Conservation (phyloP, 2,329 filamentous ascomycete species). For the Fusarium burgessii region DNA sequence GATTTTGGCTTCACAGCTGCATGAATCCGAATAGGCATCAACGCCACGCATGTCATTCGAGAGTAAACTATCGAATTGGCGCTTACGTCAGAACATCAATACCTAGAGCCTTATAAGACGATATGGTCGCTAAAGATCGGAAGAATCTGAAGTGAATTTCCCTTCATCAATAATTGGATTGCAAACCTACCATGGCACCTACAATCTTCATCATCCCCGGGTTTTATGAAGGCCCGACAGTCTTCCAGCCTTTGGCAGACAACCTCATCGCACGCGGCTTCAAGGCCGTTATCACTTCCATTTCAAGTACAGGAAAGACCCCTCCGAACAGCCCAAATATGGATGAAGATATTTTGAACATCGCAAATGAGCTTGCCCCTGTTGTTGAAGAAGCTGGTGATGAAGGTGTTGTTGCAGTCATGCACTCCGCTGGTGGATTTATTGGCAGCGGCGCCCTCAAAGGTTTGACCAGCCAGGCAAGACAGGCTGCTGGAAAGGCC, state of each 20-base stretch:
- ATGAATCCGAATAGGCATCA: too few species aligned
- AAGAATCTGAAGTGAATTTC: not conserved
- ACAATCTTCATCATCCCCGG: not conserved
- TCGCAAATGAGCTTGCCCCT: not conserved
- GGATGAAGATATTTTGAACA: not conserved
- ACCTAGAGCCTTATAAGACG: not conserved
- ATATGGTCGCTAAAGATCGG: too few species aligned
- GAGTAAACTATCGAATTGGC: not conserved
- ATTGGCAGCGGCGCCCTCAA: slow-evolving; percentile 1
- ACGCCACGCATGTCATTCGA: not conserved
- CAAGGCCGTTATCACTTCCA: not conserved
- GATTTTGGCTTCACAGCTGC: not conserved
- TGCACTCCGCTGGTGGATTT: slow-evolving; percentile 3
- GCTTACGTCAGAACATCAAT: not conserved
- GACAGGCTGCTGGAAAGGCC: not conserved
- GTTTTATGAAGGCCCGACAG: not conserved
- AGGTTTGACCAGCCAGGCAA: accelerated
- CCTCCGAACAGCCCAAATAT: not conserved
- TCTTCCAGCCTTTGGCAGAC: not conserved
- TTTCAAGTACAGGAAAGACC: not conserved
- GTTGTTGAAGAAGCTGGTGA: not conserved
- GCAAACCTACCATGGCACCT: not conserved
- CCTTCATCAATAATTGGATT: not conserved
- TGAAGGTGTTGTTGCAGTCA: not conserved
- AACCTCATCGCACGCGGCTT: not conserved